Percentiles rank a stretch among this genome's conserved stretches.
phyloP scores from a whole-genome alignment of 352 stramenopile genomes.

The Peronospora farinosa region DNA sequence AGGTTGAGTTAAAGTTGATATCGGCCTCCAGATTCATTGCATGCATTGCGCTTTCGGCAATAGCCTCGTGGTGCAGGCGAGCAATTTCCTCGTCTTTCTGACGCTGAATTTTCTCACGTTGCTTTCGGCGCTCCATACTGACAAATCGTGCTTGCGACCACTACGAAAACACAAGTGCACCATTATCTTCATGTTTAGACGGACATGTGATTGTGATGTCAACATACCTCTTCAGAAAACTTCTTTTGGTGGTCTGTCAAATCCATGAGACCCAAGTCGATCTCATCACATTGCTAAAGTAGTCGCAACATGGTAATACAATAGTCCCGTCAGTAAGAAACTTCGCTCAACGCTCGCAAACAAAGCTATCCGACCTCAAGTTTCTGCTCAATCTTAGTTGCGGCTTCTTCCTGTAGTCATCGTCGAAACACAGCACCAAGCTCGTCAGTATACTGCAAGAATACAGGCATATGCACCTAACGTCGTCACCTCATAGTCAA shows the following conservation, averaged over 20 bases:
- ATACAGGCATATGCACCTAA: background rate
- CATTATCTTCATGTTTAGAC: background rate
- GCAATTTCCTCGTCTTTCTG: slow-evolving; percentile 63
- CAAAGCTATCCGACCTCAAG: slow-evolving; percentile 42
- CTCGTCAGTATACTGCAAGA: background rate
- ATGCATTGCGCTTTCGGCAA: slow-evolving; percentile 65
- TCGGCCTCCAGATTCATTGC: slow-evolving; percentile 69
- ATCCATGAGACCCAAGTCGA: slow-evolving; percentile 73
- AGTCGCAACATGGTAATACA: background rate
- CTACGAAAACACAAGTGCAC: slow-evolving; percentile 21
- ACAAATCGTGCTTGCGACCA: slow-evolving; percentile 52
- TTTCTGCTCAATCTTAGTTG: slow-evolving; percentile 62
- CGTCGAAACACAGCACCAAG: background rate
- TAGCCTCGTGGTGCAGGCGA: slow-evolving; percentile 57
- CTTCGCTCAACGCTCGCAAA: background rate
- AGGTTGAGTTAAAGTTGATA: slow-evolving; percentile 38
- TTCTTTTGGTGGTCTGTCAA: slow-evolving; percentile 57
- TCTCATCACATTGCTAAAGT: slow-evolving; percentile 71
- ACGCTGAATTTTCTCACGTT: slow-evolving; percentile 58
- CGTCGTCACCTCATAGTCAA: slow-evolving; percentile 49
- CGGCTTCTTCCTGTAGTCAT: slow-evolving; percentile 39
- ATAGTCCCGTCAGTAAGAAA: background rate
- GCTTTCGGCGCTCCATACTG: slow-evolving; percentile 45
- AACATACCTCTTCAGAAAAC: slow-evolving; percentile 60
- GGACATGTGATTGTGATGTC: background rate